Percentiles rank a stretch among this genome's conserved stretches.
Evolutionary conservation across 441 rosid species (phyloP).

Genomic region (Arabidopsis hybrid): DNA sequence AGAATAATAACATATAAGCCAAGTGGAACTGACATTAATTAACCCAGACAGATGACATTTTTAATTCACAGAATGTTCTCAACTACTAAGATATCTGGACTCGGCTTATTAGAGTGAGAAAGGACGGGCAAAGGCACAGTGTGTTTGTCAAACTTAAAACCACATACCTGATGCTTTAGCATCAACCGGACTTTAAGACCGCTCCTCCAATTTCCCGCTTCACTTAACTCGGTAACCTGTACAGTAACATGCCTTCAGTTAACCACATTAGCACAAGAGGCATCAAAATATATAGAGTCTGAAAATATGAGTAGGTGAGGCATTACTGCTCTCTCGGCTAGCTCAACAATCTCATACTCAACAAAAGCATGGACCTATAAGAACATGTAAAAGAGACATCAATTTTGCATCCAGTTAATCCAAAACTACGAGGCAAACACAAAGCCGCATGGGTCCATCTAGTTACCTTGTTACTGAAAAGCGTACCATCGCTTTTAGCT

Average conservation of each 20-base stretch:
- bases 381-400: constrained; percentile 28
- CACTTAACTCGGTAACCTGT: constrained; percentile 87
- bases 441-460: constrained; percentile 10
- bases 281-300: not conserved
- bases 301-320: constrained; percentile 20
- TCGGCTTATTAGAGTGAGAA: not conserved
- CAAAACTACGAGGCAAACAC: not conserved
- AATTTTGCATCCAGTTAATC: constrained; percentile 13
- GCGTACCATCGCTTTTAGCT: constrained; percentile 78
- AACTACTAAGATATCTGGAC: constrained; percentile 12
- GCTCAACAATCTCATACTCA: constrained; percentile 85
- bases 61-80: constrained; percentile 4
- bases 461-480: constrained; percentile 88
- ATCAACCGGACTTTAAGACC: constrained; percentile 89
- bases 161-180: constrained; percentile 69
- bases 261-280: not conserved
- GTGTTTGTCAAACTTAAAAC: not conserved
- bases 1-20: constrained; percentile 1
- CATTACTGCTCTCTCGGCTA: constrained; percentile 97
- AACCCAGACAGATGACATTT: not conserved
- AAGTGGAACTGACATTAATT: not conserved
- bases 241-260: constrained; percentile 32
- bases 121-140: not conserved
- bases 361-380: constrained; percentile 96
- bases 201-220: constrained; percentile 92